Conservation (phyloP, 805 yeast species). For the Ogataea neopini region DNA sequence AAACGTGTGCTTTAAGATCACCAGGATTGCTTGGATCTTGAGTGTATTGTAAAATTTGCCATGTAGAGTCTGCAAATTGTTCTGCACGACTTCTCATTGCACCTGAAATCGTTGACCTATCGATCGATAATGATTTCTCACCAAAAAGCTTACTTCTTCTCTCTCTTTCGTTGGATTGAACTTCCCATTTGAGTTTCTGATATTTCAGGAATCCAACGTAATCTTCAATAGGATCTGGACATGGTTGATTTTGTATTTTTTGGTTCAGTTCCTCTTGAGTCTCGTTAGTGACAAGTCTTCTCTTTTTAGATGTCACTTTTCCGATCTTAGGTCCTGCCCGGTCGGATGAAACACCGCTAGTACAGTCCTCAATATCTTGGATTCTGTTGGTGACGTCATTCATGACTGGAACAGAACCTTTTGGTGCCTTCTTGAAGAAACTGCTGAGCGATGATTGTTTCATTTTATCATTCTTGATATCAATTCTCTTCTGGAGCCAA, state of each 20-base stretch:
- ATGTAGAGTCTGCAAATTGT: constrained; percentile 68
- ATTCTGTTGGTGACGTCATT: constrained; percentile 38
- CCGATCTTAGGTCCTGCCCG: constrained; percentile 36
- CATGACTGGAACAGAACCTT: constrained; percentile 38
- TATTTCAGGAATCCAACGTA: constrained; percentile 68
- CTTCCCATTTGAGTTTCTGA: constrained; percentile 86
- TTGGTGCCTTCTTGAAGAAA: constrained; percentile 53
- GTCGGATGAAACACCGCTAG: constrained; percentile 25
- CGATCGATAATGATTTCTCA: constrained; percentile 42
- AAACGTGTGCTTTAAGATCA: constrained; percentile 69
- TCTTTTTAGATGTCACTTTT: constrained; percentile 49
- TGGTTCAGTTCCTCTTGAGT: constrained; percentile 48
- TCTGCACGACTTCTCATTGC: constrained; percentile 80
- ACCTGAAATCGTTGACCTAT: constrained; percentile 62
- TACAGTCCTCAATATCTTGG: constrained; percentile 71
- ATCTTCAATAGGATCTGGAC: constrained; percentile 69
- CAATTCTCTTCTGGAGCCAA: constrained; percentile 76
- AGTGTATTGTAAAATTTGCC: constrained; percentile 83
- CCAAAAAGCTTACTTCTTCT: constrained; percentile 84
- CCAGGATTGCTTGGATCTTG: constrained; percentile 61
- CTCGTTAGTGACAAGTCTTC: constrained; percentile 36
- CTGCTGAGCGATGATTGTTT: constrained; percentile 67
- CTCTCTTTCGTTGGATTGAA: constrained; percentile 68
- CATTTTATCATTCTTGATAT: constrained; percentile 58
- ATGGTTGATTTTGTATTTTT: constrained; percentile 48